These are phyloP conservation scores for Calonectria leucothoes DNA, from an alignment of 2,329 filamentous ascomycete genomes.

Conservation along the genomic window DNA sequence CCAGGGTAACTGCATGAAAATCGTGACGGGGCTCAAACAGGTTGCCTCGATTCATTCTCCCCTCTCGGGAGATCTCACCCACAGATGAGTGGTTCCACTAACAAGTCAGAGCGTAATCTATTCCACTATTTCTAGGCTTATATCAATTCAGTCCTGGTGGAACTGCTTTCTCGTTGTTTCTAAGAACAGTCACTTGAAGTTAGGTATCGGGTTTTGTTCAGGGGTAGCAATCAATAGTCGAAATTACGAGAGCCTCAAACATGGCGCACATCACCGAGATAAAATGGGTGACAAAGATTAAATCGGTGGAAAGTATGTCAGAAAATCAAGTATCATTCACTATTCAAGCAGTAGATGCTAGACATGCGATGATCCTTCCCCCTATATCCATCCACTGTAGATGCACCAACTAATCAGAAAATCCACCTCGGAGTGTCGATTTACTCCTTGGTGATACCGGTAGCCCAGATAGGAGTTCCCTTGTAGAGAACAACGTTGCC, in stretches of 20 bases:
- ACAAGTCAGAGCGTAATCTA: neutral
- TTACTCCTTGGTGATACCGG: conserved; percentile 45
- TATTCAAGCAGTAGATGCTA: too few species aligned
- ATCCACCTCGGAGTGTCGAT: too few species aligned
- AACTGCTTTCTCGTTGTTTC: neutral
- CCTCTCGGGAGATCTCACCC: neutral
- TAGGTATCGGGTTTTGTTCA: neutral
- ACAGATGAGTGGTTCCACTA: too few species aligned
- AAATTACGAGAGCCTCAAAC: too few species aligned
- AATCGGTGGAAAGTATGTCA: too few species aligned
- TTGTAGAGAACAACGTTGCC: conserved; percentile 49
- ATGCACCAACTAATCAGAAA: too few species aligned
- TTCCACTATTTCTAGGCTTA: neutral
- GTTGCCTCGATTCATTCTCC: neutral
- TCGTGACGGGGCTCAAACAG: neutral
- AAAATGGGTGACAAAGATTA: too few species aligned
- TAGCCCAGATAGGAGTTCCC: conserved; percentile 46
- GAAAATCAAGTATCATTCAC: too few species aligned
- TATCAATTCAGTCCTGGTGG: neutral
- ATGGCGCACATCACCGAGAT: too few species aligned
- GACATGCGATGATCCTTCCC: too few species aligned
- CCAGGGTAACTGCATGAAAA: neutral
- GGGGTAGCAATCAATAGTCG: neutral
- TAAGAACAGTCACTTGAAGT: neutral
- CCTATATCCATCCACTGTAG: too few species aligned